phyloP scores from a whole-genome alignment of 208 protist genomes.

The Plasmodiophora brassicae region DNA sequence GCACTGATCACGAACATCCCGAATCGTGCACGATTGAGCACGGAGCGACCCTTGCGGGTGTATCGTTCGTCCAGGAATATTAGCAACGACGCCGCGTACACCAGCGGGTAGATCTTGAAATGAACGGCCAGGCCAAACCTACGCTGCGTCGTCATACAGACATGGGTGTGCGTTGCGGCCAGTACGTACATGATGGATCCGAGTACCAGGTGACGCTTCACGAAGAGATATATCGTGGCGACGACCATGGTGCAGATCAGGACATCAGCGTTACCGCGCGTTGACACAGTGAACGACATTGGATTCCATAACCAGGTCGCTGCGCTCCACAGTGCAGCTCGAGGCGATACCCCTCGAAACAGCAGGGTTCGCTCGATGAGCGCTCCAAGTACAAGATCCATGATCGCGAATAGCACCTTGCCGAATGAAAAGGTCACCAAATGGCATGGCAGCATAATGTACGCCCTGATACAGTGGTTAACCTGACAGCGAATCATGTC shows the following conservation, averaged over 20 bases:
- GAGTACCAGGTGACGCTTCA: not conserved
- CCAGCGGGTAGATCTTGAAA: constrained; percentile 28
- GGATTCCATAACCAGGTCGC: not conserved
- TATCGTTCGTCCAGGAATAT: not conserved
- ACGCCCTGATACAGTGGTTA: not conserved
- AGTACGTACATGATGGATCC: not conserved
- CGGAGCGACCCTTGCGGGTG: not conserved
- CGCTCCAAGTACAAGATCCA: not conserved
- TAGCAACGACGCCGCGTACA: not conserved
- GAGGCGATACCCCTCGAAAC: not conserved
- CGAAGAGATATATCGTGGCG: not conserved
- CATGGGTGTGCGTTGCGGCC: not conserved
- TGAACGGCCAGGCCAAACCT: constrained; percentile 19
- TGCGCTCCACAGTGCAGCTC: not conserved
- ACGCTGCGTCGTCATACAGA: not conserved
- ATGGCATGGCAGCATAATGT: not conserved
- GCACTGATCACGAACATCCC: not conserved
- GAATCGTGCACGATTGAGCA: not conserved
- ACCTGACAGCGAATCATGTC: not conserved
- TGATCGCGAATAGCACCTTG: not conserved
- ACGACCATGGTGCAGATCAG: not conserved
- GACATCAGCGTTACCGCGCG: not conserved
- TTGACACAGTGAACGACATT: constrained; percentile 25
- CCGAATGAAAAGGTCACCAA: not conserved
- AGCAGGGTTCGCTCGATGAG: not conserved